Base-by-base conservation (phyloP, 371 early-diverging fungal genomes). In the Cladochytrium tenue region DNA sequence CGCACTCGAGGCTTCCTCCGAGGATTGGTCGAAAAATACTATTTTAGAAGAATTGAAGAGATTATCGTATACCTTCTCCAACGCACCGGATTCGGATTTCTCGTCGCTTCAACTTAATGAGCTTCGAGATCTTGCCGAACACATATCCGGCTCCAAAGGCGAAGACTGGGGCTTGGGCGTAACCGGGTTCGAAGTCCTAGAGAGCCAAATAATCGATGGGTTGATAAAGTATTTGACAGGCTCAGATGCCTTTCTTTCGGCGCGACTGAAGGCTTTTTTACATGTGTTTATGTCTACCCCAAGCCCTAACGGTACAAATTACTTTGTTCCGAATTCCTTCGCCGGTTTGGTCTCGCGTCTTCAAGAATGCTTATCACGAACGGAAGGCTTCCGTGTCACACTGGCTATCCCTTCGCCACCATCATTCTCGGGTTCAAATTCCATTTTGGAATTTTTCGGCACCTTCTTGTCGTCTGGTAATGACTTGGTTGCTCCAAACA, bases 101-200 rank as follows among this genome's bases (percentile, higher is more conserved):
- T n/a, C n/a, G n/a, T n/a, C n/a, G n/a, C n/a, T n/a, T n/a, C n/a
- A n/a, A n/a, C n/a, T n/a, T n/a, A n/a, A n/a, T n/a, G n/a, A 55
- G 2, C 57, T 79, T 31, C 57, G 71, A 17, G 10, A 55, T 2
- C 51, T 79, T 51, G 79, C 79, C 0, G 32, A 67, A 55, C 71
- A 74, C 55, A 74, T 79, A 61, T 70, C 66, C 13, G 70, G 73
- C 3, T 59, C 15, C 26, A 51, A 31, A 1, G 58, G 23, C 5
- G 57, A 32, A n/a, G 57, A 70, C 32, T 58, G 56, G 2, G 63
- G 57, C 1, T 28, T 60, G 20, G 72, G 81, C 0, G 82, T 91
- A 50, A 93, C 93, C n/a, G 89, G 89, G 13, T 91, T 89, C 69
- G 95, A 94, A 74, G 75, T 93, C 52, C 72, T 88, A 57, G 90